Base-by-base conservation (phyloP, 441 rosid species). In the Manihot esculenta region DNA sequence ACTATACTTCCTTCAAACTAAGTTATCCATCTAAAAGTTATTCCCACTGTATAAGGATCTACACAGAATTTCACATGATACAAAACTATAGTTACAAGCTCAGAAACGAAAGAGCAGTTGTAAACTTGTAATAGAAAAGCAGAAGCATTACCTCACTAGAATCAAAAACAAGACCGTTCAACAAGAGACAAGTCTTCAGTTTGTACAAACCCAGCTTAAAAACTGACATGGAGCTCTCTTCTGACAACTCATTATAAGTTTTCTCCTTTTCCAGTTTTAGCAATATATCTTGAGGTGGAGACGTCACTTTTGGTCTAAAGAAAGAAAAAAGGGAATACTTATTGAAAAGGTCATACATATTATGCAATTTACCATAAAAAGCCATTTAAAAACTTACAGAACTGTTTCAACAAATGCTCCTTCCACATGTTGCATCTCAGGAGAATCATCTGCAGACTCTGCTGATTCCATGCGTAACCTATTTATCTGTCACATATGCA, bases 101-200 rank as follows among this genome's bases (percentile, higher is more conserved):
- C 23, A 54, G 42, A 24, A 41, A 45, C 56, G 61, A 68, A 44
- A 49, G 41, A 58, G 51, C 27, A 35, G 41, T 15, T 30, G 35
- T 44, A n/a, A n/a, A n/a, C n/a, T n/a, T n/a, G n/a, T n/a, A 57
- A 7, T 27, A 1, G 26, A 38, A 38, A 72, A 59, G 56, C 33
- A 76, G 58, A 27, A 72, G 62, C 78, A 75, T 65, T 85, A 96
- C 99, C 99, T 96, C 98, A 50, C 83, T 77, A 79, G 97, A 82
- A 78, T 93, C 97, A 76, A 80, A 69, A 84, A 96, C 98, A 76
- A 96, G 93, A 24, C 99, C 98, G 80, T 96, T 93, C 99, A 96
- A 90, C 89, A 96, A 79, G 69, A 93, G 83, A 77, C 87, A 81
- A 64, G 97, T 91, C 74, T 82, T 78, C 82, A 89, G 53, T 82